A percentile compares a stretch with the other conserved stretches of the same genome.
Conservation (phyloP, 306 rosid genomes). For the Mimosa bimucronata region DNA sequence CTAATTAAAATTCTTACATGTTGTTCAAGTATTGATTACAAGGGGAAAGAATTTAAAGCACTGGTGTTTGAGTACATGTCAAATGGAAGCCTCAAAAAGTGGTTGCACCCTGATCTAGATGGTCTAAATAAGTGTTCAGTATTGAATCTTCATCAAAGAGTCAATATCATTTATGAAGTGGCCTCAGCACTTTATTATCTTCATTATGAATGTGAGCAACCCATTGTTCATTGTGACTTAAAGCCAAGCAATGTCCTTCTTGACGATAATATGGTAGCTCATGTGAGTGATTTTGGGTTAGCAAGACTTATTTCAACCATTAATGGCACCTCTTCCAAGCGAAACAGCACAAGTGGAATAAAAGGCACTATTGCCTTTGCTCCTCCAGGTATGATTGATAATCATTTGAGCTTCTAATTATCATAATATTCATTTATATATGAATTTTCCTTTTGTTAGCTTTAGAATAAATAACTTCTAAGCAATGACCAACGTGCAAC, state of each 20-base stretch:
- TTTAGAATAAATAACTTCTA: not conserved
- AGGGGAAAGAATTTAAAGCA: not conserved
- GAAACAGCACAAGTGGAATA: not conserved
- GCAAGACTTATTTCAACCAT: not conserved
- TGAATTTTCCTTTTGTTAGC: not conserved
- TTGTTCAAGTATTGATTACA: conserved; percentile 8
- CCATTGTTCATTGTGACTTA: not conserved
- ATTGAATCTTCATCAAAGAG: not conserved
- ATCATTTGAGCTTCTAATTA: not conserved
- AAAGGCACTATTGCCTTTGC: conserved; percentile 3
- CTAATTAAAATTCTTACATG: conserved; percentile 32
- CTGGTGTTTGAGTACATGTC: not conserved
- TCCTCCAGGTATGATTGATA: conserved; percentile 10
- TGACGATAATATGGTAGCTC: not conserved
- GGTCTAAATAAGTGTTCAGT: not conserved
- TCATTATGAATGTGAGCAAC: not conserved
- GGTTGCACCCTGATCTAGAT: not conserved
- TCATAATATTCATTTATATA: not conserved
- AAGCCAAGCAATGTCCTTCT: conserved; percentile 9
- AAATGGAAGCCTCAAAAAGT: not conserved
- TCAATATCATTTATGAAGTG: not conserved
- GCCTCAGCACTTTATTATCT: conserved; percentile 1
- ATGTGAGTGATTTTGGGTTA: not conserved
- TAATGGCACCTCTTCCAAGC: not conserved
- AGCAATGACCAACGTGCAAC: not conserved